A percentile compares a stretch with the other conserved stretches of the same genome.
phyloP scores from a whole-genome alignment of 805 yeast species.

The Saccharomycopsis amapae region DNA sequence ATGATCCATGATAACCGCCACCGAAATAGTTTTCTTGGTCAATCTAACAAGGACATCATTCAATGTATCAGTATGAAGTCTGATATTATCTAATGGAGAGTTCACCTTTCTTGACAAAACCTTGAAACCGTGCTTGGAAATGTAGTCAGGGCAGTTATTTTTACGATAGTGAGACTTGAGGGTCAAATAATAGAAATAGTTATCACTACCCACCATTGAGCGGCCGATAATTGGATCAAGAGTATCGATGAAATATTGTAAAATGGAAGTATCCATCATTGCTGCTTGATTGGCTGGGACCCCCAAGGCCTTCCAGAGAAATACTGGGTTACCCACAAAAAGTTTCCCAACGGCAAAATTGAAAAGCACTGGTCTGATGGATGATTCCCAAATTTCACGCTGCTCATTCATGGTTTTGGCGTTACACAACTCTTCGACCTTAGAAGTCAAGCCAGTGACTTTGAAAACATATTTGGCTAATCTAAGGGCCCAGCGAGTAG shows the following conservation, averaged over 20 bases:
- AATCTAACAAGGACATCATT: slow-evolving; percentile 69
- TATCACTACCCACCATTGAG: slow-evolving; percentile 59
- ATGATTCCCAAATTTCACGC: slow-evolving; percentile 51
- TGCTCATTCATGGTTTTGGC: slow-evolving; percentile 58
- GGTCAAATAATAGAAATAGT: slow-evolving; percentile 70
- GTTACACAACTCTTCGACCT: slow-evolving; percentile 49
- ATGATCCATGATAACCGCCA: slow-evolving; percentile 83
- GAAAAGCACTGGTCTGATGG: slow-evolving; percentile 62
- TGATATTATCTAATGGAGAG: slow-evolving; percentile 58
- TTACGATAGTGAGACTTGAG: slow-evolving; percentile 53
- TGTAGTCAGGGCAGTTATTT: slow-evolving; percentile 69
- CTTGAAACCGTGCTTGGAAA: slow-evolving; percentile 49
- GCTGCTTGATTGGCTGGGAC: slow-evolving; percentile 81
- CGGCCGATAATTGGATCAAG: slow-evolving; percentile 65
- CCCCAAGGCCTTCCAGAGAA: slow-evolving; percentile 85
- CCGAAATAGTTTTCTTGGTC: slow-evolving; percentile 54
- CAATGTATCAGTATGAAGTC: slow-evolving; percentile 74
- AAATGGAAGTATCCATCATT: slow-evolving; percentile 67
- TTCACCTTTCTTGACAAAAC: slow-evolving; percentile 22
- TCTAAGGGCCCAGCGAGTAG: slow-evolving; percentile 80
- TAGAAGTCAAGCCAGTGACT: slow-evolving; percentile 43
- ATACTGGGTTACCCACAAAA: slow-evolving; percentile 75
- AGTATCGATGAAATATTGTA: slow-evolving; percentile 69
- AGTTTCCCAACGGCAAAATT: slow-evolving; percentile 61
- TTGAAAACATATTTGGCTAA: slow-evolving; percentile 55